Base-by-base conservation (phyloP, 768 basidiomycete species). In the Xerocomellus intermedius region DNA sequence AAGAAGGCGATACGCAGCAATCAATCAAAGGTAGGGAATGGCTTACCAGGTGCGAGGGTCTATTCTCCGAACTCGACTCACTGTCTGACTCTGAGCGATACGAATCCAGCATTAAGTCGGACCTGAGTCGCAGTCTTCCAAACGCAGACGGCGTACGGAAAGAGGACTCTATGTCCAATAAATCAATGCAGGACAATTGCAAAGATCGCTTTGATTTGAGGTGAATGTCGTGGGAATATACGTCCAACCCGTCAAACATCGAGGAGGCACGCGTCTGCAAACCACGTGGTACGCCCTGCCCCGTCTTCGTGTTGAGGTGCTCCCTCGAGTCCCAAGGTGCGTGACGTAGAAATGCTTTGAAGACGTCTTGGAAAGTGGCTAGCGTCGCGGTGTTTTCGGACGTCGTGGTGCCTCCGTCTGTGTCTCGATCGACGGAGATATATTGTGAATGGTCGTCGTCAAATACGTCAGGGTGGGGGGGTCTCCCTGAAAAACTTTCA, bases 241-340 rank as follows among this genome's bases (percentile, higher is more conserved):
- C 51, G 43, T 71, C 71, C 42, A 68, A 42, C 28, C 69, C 68
- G 35, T 68, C 71, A 48, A 66, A 59, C 10, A 64, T 71, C 30
- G 69, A 71, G 24, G 69, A 71, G 37, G 69, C 64, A 43, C 66
- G 59, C 36, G 69, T 41, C 17, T 71, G 61, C 35, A 59, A 12
- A 26, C 35, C 48, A 33, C 36, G 42, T 42, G 52, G 35, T 19
- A 50, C 32, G 30, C 24, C 19, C n/a, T 61, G 55, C 13, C 37
- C 59, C 2, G 61, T 13, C 33, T 38, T 65, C 8, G 33, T 42
- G 43, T 50, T 52, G 43, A 61, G 50, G 9, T 68, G 60, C 26
- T 68, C 66, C 36, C 37, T 59, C 32, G 67, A 59, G 21, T 57
- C 58, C 50, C 57, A 59, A 3, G 69, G 62, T 7, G 64, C 53